Percentiles rank a stretch among this genome's conserved stretches.
Conservation (phyloP, 176 grass and related monocot genomes). For the Echinochloa phyllopogon region DNA sequence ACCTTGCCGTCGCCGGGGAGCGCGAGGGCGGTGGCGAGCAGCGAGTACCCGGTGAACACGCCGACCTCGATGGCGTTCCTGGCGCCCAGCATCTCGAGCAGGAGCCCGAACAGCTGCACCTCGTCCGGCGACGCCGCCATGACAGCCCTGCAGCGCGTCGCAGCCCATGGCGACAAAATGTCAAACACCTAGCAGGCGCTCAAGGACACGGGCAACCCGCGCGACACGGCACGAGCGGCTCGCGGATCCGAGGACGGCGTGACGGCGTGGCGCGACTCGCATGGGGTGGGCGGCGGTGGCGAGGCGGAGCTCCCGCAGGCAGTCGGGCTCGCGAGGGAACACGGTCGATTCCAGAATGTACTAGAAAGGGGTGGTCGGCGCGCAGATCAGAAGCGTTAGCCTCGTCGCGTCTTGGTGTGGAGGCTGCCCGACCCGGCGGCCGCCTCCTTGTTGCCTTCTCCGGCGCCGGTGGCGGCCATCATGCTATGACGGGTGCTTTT, state of each 20-base stretch:
- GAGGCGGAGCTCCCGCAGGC: constrained; percentile 71
- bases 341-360: constrained; percentile 77
- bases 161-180: background rate
- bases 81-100: constrained; percentile 68
- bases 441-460: background rate
- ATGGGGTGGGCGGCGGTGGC: constrained; percentile 54
- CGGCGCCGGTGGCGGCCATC: constrained; percentile 36
- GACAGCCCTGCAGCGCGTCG: constrained; percentile 18
- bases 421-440: constrained; percentile 16
- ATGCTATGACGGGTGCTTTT: background rate
- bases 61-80: constrained; percentile 75
- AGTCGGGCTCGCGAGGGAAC: constrained; percentile 67
- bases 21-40: constrained; percentile 68
- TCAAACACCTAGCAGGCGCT: constrained; percentile 10
- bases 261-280: constrained; percentile 6
- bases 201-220: background rate
- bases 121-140: constrained; percentile 70
- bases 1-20: constrained; percentile 69
- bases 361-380: background rate
- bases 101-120: constrained; percentile 61
- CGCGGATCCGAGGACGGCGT: background rate
- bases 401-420: constrained; percentile 47
- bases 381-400: background rate
- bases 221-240: background rate
- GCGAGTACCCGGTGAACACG: constrained; percentile 79